Percentiles rank a stretch among this genome's conserved stretches.
These are phyloP conservation scores for Heteromeles arbutifolia DNA, from an alignment of 306 rosid species.

Conservation along the genomic window DNA sequence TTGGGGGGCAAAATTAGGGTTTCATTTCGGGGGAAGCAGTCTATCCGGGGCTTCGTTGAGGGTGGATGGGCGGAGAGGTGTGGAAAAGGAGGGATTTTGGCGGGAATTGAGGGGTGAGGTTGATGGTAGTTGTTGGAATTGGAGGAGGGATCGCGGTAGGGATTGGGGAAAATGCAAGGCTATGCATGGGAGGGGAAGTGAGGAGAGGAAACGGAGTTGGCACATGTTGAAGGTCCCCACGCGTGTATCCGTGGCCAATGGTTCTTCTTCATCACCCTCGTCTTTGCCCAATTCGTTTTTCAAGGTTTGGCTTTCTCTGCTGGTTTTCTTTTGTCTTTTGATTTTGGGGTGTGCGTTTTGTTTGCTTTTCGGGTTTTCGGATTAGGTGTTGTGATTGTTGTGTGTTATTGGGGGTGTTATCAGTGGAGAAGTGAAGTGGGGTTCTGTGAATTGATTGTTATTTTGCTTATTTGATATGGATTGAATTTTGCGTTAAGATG, in stretches of 20 bases:
- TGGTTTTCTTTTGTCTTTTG: not conserved
- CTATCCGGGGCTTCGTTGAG: conserved; percentile 33
- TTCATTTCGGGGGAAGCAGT: not conserved
- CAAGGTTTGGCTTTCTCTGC: conserved; percentile 35
- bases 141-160: conserved; percentile 41
- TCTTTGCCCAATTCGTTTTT: conserved; percentile 40
- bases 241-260: conserved; percentile 35
- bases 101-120: conserved; percentile 18
- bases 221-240: conserved; percentile 57
- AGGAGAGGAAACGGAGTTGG: conserved; percentile 49
- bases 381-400: not conserved
- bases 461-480: not conserved
- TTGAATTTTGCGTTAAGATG: not conserved
- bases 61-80: not conserved
- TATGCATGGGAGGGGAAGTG: conserved; percentile 62
- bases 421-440: not conserved
- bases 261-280: conserved; percentile 44
- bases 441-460: not conserved
- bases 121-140: conserved; percentile 37
- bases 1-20: conserved; percentile 13
- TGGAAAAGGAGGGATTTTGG: not conserved
- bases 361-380: not conserved
- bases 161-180: conserved; percentile 69
- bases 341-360: not conserved
- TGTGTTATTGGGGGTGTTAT: not conserved